Percentiles rank a stretch among this genome's conserved stretches.
Conservation (phyloP, 345 rosid species). For the Laguncularia racemosa region DNA sequence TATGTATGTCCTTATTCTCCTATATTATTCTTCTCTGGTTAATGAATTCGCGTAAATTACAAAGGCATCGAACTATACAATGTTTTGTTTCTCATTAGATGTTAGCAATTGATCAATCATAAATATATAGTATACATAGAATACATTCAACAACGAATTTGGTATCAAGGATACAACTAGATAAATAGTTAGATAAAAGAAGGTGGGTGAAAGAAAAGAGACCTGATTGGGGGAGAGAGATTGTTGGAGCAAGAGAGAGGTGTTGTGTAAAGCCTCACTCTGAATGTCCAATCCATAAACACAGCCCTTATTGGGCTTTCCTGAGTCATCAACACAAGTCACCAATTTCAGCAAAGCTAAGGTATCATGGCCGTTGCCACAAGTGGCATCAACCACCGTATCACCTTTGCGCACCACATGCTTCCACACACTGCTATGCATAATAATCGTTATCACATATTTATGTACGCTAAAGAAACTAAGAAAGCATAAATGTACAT, state of each 20-base stretch:
- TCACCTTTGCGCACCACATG: slow-evolving; percentile 66
- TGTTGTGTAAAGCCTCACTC: slow-evolving; percentile 47
- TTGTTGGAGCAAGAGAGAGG: slow-evolving; percentile 46
- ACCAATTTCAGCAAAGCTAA: slow-evolving; percentile 68
- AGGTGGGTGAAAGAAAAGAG: background rate
- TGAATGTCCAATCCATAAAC: slow-evolving; percentile 86
- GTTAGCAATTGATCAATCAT: too few species aligned
- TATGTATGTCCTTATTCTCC: too few species aligned
- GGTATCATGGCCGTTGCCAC: slow-evolving; percentile 87
- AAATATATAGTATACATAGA: too few species aligned
- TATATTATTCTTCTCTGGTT: too few species aligned
- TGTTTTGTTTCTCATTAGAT: too few species aligned
- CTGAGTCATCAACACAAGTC: slow-evolving; percentile 29
- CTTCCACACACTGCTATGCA: slow-evolving; percentile 59
- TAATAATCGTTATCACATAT: background rate
- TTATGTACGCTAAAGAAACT: background rate
- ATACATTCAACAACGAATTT: background rate
- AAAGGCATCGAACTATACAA: too few species aligned
- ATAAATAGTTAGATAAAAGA: background rate
- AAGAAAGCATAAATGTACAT: background rate
- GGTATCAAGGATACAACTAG: background rate
- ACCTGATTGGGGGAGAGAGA: slow-evolving; percentile 51
- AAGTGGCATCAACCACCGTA: slow-evolving; percentile 73
- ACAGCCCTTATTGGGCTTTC: slow-evolving; percentile 20
- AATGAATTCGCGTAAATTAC: too few species aligned